phyloP scores from a whole-genome alignment of 2,329 filamentous ascomycete species.

The Hymenoscyphus albidus region DNA sequence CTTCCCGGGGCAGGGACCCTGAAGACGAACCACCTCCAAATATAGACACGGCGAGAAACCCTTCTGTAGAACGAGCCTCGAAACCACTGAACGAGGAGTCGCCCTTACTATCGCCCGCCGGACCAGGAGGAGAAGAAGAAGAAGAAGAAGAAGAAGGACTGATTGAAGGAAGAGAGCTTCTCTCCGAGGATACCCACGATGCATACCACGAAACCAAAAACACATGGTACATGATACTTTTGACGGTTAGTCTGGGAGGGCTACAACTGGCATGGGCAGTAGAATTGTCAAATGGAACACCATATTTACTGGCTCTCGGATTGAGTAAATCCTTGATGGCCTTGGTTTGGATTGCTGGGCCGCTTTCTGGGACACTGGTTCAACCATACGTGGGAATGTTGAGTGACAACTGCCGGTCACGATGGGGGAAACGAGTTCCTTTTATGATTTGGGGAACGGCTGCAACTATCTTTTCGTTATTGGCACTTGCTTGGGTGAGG shows the following conservation, averaged over 20 bases:
- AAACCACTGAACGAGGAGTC: conserved; percentile 44
- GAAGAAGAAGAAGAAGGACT: conserved; percentile 38
- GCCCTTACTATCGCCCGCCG: conserved; percentile 45
- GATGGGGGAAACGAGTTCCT: conserved; percentile 75
- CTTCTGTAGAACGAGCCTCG: conserved; percentile 19
- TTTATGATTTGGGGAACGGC: conserved; percentile 71
- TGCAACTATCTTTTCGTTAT: conserved; percentile 63
- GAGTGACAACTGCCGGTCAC: conserved; percentile 70
- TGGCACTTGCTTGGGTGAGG: conserved; percentile 69
- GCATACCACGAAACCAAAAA: conserved; percentile 68
- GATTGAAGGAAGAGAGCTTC: conserved; percentile 34
- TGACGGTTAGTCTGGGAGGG: conserved; percentile 83
- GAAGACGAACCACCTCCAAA: conserved; percentile 11
- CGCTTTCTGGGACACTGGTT: conserved; percentile 72
- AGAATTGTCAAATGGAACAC: conserved; percentile 88
- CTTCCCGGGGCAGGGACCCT: neutral
- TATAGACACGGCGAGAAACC: conserved; percentile 19
- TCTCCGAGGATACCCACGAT: conserved; percentile 42
- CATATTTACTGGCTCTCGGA: conserved; percentile 74
- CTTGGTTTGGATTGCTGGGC: conserved; percentile 80
- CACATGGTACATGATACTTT: conserved; percentile 76
- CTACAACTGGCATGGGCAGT: conserved; percentile 95
- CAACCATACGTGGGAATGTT: conserved; percentile 80
- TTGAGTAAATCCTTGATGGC: conserved; percentile 80
- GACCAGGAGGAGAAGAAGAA: conserved; percentile 32